phyloP scores from a whole-genome alignment of 495 filamentous ascomycete genomes.

The Trichodelitschia bisporula region DNA sequence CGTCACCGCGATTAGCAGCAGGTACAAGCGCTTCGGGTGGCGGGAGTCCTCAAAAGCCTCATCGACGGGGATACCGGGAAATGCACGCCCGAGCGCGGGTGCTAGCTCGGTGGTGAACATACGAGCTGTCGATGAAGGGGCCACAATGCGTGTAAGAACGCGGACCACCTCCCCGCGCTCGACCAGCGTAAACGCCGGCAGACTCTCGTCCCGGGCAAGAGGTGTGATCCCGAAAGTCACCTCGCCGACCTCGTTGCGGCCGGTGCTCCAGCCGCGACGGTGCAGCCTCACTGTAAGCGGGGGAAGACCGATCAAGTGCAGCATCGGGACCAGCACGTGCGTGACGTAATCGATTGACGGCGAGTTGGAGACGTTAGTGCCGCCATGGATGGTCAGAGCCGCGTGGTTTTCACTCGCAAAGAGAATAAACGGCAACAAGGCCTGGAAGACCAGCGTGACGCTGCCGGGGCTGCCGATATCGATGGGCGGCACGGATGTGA shows the following conservation, averaged over 20 bases:
- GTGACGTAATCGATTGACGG: slow-evolving; percentile 53
- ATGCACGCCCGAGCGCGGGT: slow-evolving; percentile 9
- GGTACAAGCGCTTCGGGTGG: slow-evolving; percentile 36
- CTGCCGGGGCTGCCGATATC: slow-evolving; percentile 20
- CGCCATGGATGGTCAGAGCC: slow-evolving; percentile 38
- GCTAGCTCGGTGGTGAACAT: slow-evolving; percentile 38
- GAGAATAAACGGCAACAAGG: slow-evolving; percentile 54
- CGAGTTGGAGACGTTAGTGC: slow-evolving; percentile 51
- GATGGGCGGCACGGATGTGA: too few relatives aligned
- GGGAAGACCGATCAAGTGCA: slow-evolving; percentile 34
- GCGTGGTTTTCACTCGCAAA: slow-evolving; percentile 13
- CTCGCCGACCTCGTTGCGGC: slow-evolving; percentile 28
- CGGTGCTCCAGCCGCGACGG: slow-evolving; percentile 42
- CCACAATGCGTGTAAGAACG: too few relatives aligned
- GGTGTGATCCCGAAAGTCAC: slow-evolving; percentile 33
- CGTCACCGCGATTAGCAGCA: slow-evolving; percentile 49
- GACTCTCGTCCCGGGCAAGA: slow-evolving; percentile 16
- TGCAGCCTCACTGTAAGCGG: slow-evolving; percentile 27
- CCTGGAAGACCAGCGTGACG: slow-evolving; percentile 55
- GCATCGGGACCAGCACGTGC: slow-evolving; percentile 48
- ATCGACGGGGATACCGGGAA: slow-evolving; percentile 12
- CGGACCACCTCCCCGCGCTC: slow-evolving; percentile 20
- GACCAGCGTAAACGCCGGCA: slow-evolving; percentile 22
- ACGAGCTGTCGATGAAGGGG: too few relatives aligned
- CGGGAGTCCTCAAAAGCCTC: slow-evolving; percentile 34